Evolutionary conservation across 2,329 filamentous ascomycete species (phyloP), one percentile per base, ranked within the genome.

Genomic region (Aspergillus fijiensis): DNA sequence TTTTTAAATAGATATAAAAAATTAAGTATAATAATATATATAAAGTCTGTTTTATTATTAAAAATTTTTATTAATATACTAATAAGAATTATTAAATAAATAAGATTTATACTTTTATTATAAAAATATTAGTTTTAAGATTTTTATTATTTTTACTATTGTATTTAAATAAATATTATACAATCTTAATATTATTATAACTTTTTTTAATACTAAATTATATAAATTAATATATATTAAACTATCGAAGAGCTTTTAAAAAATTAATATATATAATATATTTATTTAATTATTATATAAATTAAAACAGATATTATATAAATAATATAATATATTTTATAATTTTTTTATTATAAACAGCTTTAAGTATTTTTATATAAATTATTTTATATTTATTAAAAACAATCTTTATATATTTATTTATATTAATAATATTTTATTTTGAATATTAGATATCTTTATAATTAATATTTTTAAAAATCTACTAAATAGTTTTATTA

Each of bases 171-270:
- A 50, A 27, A 50, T 50, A 4, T 29, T 50, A 50, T 47, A 48
- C n/a, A n/a, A 23, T 48, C 7, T 35, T 55, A 49, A 48, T 49
- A 55, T 31, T 31, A 29, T 48, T 48, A 29, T 2, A 19, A 21
- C 21, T 4, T 31, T 48, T 35, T 14, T 21, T 25, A 35, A 31
- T 48, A 55, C 14, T 49, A 48, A 33, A 48, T 19, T 47, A 49
- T 48, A 49, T 21, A 49, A n/a, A 55, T 23, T 55, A 49, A 48
- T 55, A 55, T 31, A 31, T 55, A 55, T 48, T 39, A 49, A 47
- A 19, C 25, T 55, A 35, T 14, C 11, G 1, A 23, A 49, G 14
- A 5, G 29, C 23, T 48, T 35, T 23, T 49, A 49, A n/a, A n/a
- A n/a, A n/a, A n/a, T n/a, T 55, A 49, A 39, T 48, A 55, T 33